These are phyloP conservation scores for Potentilla sterilis DNA, from an alignment of 306 rosid species.

Conservation along the genomic window DNA sequence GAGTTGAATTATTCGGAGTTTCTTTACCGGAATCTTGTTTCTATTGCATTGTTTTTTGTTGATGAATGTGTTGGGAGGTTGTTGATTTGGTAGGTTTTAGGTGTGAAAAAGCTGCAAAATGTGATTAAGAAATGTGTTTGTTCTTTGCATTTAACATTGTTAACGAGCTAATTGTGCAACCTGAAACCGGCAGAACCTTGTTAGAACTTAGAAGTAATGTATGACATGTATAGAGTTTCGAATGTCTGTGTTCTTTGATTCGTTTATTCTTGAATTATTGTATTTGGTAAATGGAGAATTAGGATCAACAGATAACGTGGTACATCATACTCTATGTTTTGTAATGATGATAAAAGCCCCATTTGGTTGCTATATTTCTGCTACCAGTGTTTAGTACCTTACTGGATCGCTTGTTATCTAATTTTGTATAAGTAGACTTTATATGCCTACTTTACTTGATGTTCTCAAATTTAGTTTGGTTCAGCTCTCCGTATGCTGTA, in stretches of 20 bases:
- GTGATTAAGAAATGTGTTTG: neutral
- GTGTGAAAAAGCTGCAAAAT: too few species aligned
- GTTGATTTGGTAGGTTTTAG: neutral
- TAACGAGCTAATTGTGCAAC: neutral
- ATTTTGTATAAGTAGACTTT: neutral
- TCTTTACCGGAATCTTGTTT: neutral
- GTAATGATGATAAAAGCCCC: neutral
- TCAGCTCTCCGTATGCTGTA: neutral
- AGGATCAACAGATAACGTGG: neutral
- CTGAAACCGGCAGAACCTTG: neutral
- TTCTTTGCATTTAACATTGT: neutral
- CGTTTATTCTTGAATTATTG: neutral
- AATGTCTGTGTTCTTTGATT: neutral
- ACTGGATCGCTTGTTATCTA: neutral
- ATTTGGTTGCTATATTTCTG: neutral
- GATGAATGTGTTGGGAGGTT: neutral
- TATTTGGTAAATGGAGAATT: too few species aligned
- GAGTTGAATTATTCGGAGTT: constrained; percentile 24
- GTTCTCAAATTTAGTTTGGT: neutral
- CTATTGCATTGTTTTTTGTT: neutral
- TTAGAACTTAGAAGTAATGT: neutral
- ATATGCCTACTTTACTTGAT: neutral
- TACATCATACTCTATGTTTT: neutral
- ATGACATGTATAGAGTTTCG: neutral
- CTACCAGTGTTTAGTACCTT: neutral